phyloP scores from a whole-genome alignment of 2,329 filamentous ascomycete species.

The Fusarium sambucinum region DNA sequence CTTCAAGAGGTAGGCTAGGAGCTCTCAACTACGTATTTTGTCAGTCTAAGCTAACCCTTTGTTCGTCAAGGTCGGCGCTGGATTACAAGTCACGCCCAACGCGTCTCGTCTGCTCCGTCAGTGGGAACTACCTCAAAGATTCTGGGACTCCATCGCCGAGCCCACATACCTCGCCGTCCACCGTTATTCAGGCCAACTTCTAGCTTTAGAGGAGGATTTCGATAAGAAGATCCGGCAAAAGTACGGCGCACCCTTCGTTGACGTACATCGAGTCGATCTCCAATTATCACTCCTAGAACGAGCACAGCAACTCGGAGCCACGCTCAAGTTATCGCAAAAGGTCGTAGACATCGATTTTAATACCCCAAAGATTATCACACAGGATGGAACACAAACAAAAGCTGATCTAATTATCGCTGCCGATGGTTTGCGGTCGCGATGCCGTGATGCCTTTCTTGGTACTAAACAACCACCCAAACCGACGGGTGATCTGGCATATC shows the following conservation, averaged over 20 bases:
- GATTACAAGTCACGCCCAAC: conserved; percentile 66
- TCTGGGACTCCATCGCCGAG: conserved; percentile 55
- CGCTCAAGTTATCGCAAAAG: conserved; percentile 61
- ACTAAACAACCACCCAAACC: conserved; percentile 62
- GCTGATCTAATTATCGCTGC: conserved; percentile 64
- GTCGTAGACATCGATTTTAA: conserved; percentile 64
- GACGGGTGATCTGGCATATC: conserved; percentile 74
- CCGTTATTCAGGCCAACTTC: conserved; percentile 63
- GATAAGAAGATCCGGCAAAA: conserved; percentile 63
- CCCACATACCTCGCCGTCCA: conserved; percentile 64
- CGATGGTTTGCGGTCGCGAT: conserved; percentile 73
- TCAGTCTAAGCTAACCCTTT: too few species aligned
- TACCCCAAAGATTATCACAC: conserved; percentile 55
- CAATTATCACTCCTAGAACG: conserved; percentile 65
- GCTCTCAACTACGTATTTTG: too few species aligned
- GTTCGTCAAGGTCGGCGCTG: conserved; percentile 52
- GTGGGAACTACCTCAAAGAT: conserved; percentile 61
- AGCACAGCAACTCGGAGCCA: conserved; percentile 66
- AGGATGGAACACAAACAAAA: conserved; percentile 52
- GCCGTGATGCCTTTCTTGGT: conserved; percentile 62
- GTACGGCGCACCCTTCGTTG: conserved; percentile 69
- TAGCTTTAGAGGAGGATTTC: conserved; percentile 66
- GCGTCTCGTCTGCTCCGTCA: conserved; percentile 62
- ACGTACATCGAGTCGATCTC: conserved; percentile 72
- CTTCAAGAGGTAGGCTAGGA: conserved; percentile 53